Conservation (phyloP, 2,329 filamentous ascomycete genomes). For the Cephalotrichum gorgonifer region DNA sequence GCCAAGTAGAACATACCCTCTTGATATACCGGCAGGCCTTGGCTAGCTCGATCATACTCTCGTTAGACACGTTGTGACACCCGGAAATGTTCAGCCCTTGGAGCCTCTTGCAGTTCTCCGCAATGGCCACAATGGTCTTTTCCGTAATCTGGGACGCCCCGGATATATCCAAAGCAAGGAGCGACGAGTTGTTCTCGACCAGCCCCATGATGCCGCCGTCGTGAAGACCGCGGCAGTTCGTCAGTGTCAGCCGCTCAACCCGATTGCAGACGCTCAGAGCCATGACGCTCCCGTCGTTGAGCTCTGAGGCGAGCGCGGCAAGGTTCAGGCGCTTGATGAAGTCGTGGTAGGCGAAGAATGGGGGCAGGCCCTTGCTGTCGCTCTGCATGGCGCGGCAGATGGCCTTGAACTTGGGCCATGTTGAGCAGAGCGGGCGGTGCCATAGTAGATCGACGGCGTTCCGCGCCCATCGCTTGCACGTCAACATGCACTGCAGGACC, state of each 20-base stretch:
- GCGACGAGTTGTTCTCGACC: slow-evolving; percentile 65
- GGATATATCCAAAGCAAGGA: slow-evolving; percentile 86
- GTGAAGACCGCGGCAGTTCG: slow-evolving; percentile 76
- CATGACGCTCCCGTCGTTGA: slow-evolving; percentile 84
- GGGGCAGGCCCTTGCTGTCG: slow-evolving; percentile 30
- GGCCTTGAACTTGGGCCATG: slow-evolving; percentile 68
- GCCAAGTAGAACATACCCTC: slow-evolving; percentile 53
- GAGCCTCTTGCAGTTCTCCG: slow-evolving; percentile 70
- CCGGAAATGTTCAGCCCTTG: slow-evolving; percentile 90
- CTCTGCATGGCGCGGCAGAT: slow-evolving; percentile 72
- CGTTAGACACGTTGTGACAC: slow-evolving; percentile 76
- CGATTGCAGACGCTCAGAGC: slow-evolving; percentile 78
- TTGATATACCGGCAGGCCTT: slow-evolving; percentile 79
- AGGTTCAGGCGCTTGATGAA: slow-evolving; percentile 90
- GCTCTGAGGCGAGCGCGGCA: slow-evolving; percentile 59
- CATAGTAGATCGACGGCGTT: slow-evolving; percentile 90
- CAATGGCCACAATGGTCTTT: slow-evolving; percentile 64
- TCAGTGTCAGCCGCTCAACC: slow-evolving; percentile 85
- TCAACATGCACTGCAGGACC: slow-evolving; percentile 79
- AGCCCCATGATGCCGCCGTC: slow-evolving; percentile 75
- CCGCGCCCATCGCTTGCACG: slow-evolving; percentile 87
- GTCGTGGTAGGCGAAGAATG: slow-evolving; percentile 80
- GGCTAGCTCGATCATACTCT: slow-evolving; percentile 72
- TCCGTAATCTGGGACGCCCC: slow-evolving; percentile 78
- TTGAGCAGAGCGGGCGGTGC: slow-evolving; percentile 87